These are phyloP conservation scores for Vitis hybrid DNA, from an alignment of 177 flowering plant species.

Conservation along the genomic window DNA sequence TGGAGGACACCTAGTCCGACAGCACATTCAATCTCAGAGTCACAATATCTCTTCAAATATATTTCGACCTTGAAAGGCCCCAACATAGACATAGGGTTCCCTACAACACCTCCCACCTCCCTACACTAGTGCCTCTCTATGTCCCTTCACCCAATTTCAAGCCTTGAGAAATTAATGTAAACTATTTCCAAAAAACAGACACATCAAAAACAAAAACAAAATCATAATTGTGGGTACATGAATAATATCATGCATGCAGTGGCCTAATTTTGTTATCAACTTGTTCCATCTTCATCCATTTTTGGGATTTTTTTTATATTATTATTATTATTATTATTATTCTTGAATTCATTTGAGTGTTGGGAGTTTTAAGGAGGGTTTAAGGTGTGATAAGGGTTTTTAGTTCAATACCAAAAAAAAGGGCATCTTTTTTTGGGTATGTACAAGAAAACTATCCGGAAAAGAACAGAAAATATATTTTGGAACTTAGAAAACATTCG, in stretches of 20 bases:
- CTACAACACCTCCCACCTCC: constrained; percentile 12
- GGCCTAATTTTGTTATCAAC: background rate
- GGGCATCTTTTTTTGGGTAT: too few species aligned
- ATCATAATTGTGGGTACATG: background rate
- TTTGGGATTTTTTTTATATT: background rate
- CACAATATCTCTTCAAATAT: constrained; percentile 8
- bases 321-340: background rate
- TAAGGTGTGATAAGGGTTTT: too few species aligned
- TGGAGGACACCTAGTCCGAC: constrained; percentile 10
- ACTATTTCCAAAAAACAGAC: background rate
- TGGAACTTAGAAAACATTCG: too few species aligned
- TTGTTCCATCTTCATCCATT: constrained; percentile 3
- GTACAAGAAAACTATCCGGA: too few species aligned
- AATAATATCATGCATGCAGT: constrained; percentile 5
- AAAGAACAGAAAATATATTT: too few species aligned
- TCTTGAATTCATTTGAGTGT: too few species aligned
- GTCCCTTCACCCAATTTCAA: constrained; percentile 4
- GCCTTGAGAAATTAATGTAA: background rate
- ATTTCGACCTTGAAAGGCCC: background rate
- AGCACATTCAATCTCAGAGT: background rate
- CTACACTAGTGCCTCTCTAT: constrained; percentile 14
- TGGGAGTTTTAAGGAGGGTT: too few species aligned
- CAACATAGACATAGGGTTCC: constrained; percentile 13
- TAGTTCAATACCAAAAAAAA: too few species aligned
- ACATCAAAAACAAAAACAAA: background rate